Conservation (phyloP, 2,329 filamentous ascomycete genomes). For the Coleophoma eucalyptorum region DNA sequence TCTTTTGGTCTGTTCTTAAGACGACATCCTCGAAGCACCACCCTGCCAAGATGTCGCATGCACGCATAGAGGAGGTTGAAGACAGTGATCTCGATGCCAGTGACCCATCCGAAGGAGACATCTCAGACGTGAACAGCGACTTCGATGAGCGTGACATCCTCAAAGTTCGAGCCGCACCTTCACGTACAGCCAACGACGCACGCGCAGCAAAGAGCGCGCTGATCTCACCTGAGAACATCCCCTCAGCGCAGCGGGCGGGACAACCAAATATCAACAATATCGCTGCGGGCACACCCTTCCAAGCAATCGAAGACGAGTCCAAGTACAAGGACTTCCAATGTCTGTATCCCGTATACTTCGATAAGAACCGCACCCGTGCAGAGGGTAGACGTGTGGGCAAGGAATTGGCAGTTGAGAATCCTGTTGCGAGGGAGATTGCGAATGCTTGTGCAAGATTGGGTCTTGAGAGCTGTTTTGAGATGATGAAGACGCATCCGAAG, state of each 20-base stretch:
- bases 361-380: constrained; percentile 67
- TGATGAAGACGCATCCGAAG: constrained; percentile 87
- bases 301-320: constrained; percentile 41
- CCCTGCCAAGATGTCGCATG: constrained; percentile 64
- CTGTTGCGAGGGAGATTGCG: constrained; percentile 84
- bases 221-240: constrained; percentile 29
- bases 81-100: constrained; percentile 62
- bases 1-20: too few species aligned
- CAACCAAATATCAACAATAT: constrained; percentile 28
- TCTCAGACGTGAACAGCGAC: constrained; percentile 57
- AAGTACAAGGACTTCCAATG: constrained; percentile 77
- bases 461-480: constrained; percentile 76
- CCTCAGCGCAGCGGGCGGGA: constrained; percentile 29
- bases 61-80: constrained; percentile 88
- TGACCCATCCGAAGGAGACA: constrained; percentile 85
- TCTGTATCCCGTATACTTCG: constrained; percentile 95
- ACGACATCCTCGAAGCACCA: too few species aligned
- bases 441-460: constrained; percentile 75
- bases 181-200: constrained; percentile 28
- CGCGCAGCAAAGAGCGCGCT: constrained; percentile 19
- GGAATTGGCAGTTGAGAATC: constrained; percentile 73
- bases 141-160: constrained; percentile 44
- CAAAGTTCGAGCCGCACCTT: constrained; percentile 10
- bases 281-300: constrained; percentile 31
- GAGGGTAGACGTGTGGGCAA: constrained; percentile 77